Conservation (phyloP, 1,284 basidiomycete species). For the Ceratobasidium sp. region DNA sequence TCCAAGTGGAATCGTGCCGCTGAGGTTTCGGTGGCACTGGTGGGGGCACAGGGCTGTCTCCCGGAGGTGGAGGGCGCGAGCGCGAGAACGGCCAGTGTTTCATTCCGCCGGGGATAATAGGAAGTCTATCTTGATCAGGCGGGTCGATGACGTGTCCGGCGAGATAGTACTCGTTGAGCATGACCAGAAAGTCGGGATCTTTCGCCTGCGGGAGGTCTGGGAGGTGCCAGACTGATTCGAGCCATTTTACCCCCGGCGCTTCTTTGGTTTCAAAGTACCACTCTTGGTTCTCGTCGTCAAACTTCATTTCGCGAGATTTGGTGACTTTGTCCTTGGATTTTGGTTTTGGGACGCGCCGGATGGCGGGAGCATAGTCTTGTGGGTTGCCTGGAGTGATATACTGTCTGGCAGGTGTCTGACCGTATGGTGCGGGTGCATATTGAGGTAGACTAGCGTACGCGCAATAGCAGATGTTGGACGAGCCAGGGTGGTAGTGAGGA, state of each 20-base stretch:
- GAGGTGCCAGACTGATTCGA: conserved; percentile 36
- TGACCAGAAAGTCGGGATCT: conserved; percentile 16
- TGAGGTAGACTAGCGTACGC: conserved; percentile 13
- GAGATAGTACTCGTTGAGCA: conserved; percentile 40
- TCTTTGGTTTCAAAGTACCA: conserved; percentile 40
- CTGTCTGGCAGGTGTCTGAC: not conserved
- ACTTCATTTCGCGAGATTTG: conserved; percentile 32
- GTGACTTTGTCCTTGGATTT: conserved; percentile 37
- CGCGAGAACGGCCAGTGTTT: conserved; percentile 21
- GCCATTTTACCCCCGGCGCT: conserved; percentile 39
- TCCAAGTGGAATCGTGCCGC: not conserved
- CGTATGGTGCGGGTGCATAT: conserved; percentile 8
- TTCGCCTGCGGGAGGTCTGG: conserved; percentile 32
- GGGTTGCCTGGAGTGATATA: conserved; percentile 18
- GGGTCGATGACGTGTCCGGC: conserved; percentile 32
- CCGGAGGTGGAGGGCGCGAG: conserved; percentile 3
- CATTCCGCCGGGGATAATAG: conserved; percentile 12
- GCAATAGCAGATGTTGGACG: conserved; percentile 19
- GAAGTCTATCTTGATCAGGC: conserved; percentile 28
- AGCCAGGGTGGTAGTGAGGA: conserved; percentile 33
- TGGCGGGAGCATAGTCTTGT: conserved; percentile 27
- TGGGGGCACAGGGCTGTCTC: not conserved
- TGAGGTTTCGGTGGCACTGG: not conserved
- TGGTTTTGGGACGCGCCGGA: conserved; percentile 37
- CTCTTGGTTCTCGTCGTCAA: conserved; percentile 23